These are phyloP conservation scores for Coemansia sp. DNA, from an alignment of 192 early-diverging fungal genomes.

Conservation along the genomic window DNA sequence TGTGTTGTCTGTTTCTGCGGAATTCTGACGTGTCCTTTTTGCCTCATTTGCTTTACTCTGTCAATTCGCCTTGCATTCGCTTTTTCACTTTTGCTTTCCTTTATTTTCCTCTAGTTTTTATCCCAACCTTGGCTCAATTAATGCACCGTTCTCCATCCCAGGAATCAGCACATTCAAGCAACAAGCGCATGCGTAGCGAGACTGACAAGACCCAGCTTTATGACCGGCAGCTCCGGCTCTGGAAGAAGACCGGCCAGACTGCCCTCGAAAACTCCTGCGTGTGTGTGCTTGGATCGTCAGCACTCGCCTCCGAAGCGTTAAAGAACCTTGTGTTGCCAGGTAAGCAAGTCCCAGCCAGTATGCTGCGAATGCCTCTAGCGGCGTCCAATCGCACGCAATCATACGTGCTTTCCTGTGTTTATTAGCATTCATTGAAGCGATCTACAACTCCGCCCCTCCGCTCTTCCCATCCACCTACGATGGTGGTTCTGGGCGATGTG, in stretches of 20 bases:
- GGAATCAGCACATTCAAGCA: conserved; percentile 14
- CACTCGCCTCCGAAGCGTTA: conserved; percentile 84
- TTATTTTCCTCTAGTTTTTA: background rate
- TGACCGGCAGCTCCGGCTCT: conserved; percentile 65
- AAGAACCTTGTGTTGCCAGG: conserved; percentile 97
- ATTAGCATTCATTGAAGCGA: background rate
- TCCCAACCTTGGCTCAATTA: conserved; percentile 1
- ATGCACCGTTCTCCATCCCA: conserved; percentile 42
- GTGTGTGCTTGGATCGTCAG: conserved; percentile 80
- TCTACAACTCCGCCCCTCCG: background rate
- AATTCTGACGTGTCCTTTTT: no score
- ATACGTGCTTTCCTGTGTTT: no score
- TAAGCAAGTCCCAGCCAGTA: conserved; percentile 24
- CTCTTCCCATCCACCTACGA: conserved; percentile 6
- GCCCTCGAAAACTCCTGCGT: conserved; percentile 83
- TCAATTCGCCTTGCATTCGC: background rate
- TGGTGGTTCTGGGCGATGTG: no score
- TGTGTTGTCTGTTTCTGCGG: no score
- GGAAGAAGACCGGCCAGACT: conserved; percentile 87
- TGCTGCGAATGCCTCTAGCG: background rate
- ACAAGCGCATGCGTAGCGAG: conserved; percentile 46
- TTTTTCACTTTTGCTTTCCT: background rate
- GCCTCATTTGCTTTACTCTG: background rate
- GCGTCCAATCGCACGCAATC: background rate
- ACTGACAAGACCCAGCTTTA: conserved; percentile 43